Evolutionary conservation across 1,139 yeast species (phyloP), one percentile per base, ranked within the genome.

Genomic region (Nakaseomyces nivariensis): DNA sequence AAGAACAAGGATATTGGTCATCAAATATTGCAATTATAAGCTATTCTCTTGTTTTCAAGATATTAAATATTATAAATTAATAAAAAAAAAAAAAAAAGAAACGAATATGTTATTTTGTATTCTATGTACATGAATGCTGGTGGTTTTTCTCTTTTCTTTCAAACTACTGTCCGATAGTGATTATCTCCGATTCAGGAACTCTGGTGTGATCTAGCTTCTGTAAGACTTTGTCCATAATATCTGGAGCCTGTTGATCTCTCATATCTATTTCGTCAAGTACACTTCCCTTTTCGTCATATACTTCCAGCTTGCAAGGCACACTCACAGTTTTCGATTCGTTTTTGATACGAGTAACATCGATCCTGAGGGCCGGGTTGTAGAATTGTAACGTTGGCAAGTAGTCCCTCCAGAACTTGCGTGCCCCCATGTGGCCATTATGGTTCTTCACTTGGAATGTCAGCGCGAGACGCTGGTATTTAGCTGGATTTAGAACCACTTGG

Each of bases 301-400:
- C 49, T 47, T 63, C 58, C 37, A 64, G 45, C 22, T 43, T 49
- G 43, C 68, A 64, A 11, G 68, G 68, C 22, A 62, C 62, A 7
- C 54, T 53, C 10, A 50, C 50, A 11, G 54, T 57, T 36, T 70
- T 46, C 67, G 69, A 29, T 9, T 65, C 67, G 49, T 79, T 74
- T 34, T 70, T 68, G 43, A 83, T 72, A 56, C 86, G 73, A 29
- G 75, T 70, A 44, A 88, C 84, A 31, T 78, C 73, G 52, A 87
- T 80, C 36, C 79, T 76, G 34, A 85, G 63, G 42, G 72, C 71
- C 32, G 92, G 92, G 67, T 89, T 89, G 70, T 87, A 90, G 67
- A 85, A 89, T 63, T 81, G 84, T 52, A 89, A 72, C 11, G 88
- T 80, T 24, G 95, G 95, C 52, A 88, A 72, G 66, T 80, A 77